Base-by-base conservation (phyloP, 2,329 filamentous ascomycete species). In the Cercospora sojina region DNA sequence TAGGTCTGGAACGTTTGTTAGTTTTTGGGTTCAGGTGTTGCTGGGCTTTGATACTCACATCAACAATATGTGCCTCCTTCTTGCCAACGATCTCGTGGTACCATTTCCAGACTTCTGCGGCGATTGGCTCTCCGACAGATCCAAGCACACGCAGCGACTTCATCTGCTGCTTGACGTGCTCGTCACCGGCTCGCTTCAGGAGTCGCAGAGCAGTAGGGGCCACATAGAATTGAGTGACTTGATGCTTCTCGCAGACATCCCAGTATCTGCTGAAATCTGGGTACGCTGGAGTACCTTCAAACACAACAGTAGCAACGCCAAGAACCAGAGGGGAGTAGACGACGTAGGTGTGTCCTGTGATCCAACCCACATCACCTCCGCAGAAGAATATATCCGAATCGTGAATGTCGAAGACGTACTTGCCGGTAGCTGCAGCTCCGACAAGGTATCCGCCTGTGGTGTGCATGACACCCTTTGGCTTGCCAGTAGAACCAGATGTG, bases 21-120 rank as follows among this genome's bases (percentile, higher is more conserved):
- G 70, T 65, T 18, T 67, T 23, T n/a, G 13, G 27, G 16, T 12
- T 20, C 10, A 20, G 18, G 8, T 20, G 23, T 18, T 18, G 13
- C 5, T 47, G 41, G n/a, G 5, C 1, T 41, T 27, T 4, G 4
- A 58, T 3, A 87, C 92, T 86, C 84, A 96, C 93, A 79, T 99
- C 95, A 64, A 97, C 90, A 79, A 99, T 85, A 77, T 99, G 95
- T 58, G 92, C 90, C 80, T 96, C 90, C 80, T 94, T 90, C 85
- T 93, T 96, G 76, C 95, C 95, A 62, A 99, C 93, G 73, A 91
- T 86, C 80, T 98, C 93, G 79, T 93, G 94, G 83, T 98, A 99
- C 95, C 95, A 99, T 83, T 98, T 98, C 95, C 95, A 99, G 67
- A 99, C 91, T 80, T 99, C 95, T 23, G 94, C 92, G 18, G 95